Evolutionary conservation across 2,329 filamentous ascomycete species (phyloP), one percentile per base, ranked within the genome.

Genomic region (Clarireedia paspali): DNA sequence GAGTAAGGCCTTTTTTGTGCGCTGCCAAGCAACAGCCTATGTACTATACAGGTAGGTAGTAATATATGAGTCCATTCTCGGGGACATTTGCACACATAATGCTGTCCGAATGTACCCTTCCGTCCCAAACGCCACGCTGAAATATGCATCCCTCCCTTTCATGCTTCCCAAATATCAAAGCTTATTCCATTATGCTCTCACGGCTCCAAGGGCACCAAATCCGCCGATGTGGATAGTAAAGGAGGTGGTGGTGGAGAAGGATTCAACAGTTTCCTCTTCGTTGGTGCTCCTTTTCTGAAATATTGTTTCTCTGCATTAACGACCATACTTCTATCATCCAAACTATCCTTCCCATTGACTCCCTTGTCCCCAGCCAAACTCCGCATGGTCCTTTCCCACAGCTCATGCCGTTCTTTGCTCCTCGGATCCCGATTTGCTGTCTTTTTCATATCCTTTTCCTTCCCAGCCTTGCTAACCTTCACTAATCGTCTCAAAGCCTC

Each of bases 301-400:
- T 78, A 81, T 9, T 70, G 68, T 52, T 72, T 73, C 26, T 81
- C 78, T 2, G 79, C 75, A 60, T 85, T 83, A 36, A 85, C 82
- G 67, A 85, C 81, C 73, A 84, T 83, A 65, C 81, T 84, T 62
- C 82, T 77, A 57, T 85, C 82, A 79, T 80, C 61, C 12, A 84
- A 80, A 12, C 38, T 47, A 9, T 64, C 58, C 60, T 68, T 60
- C 58, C 64, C 60, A 36, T n/a, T 46, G 39, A 51, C 44, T 57
- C 70, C 59, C 39, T 55, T 58, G 24, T 55, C 57, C 14, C 30
- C 53, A 34, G 60, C 53, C 46, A 85, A 73, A 42, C 78, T 75
- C 50, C 76, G 75, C 81, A 85, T 85, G 1, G 80, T 77, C 12
- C 72, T 68, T 68, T 85, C 82, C 82, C 83, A 86, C 4, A 83